A percentile compares a stretch with the other conserved stretches of the same genome.
phyloP scores from a whole-genome alignment of 805 yeast species.

The Grigorovia yakushimaensis region DNA sequence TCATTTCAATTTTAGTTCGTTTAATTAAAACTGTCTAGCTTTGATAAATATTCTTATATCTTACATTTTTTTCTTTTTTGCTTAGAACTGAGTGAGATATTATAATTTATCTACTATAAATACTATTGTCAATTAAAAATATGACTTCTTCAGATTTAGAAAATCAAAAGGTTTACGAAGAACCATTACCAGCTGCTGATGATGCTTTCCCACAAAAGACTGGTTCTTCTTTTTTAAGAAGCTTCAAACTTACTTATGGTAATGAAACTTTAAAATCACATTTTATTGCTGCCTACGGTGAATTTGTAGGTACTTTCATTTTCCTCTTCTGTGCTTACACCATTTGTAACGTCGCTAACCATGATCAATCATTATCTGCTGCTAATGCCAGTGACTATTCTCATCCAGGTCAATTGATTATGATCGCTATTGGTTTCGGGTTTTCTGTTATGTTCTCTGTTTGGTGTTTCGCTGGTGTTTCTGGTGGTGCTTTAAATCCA shows the following conservation, averaged over 20 bases:
- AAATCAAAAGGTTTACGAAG: not conserved
- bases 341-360: constrained; percentile 78
- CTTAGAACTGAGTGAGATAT: too few species aligned
- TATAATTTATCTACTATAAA: too few species aligned
- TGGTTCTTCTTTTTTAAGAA: not conserved
- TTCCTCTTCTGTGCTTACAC: constrained; percentile 75
- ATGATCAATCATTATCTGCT: constrained; percentile 31
- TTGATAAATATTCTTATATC: too few species aligned
- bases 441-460: constrained; percentile 53
- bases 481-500: constrained; percentile 88
- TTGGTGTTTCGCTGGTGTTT: constrained; percentile 43
- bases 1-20: not conserved
- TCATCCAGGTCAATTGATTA: constrained; percentile 57
- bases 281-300: constrained; percentile 61
- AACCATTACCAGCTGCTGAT: constrained; percentile 5
- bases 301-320: constrained; percentile 77
- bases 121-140: too few species aligned
- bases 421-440: constrained; percentile 84
- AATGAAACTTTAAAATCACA: constrained; percentile 46
- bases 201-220: constrained; percentile 6
- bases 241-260: constrained; percentile 25
- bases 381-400: constrained; percentile 36
- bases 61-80: too few species aligned
- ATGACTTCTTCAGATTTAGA: constrained; percentile 5
- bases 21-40: too few species aligned